These are phyloP conservation scores for Amauroascus verrucosus DNA, from an alignment of 2,329 filamentous ascomycete genomes.

Conservation along the genomic window DNA sequence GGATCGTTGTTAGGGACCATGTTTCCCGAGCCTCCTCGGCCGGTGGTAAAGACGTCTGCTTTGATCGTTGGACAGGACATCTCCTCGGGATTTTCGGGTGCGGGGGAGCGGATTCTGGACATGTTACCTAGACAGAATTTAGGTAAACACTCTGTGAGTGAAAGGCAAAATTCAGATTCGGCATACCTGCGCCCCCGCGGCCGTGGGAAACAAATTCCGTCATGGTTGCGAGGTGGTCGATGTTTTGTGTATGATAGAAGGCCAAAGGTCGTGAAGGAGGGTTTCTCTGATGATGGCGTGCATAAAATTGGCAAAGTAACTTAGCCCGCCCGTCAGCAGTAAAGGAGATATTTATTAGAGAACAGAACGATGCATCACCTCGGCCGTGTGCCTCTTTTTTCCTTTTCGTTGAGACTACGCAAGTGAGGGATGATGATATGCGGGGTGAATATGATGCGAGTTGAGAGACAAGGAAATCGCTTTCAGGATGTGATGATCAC, in stretches of 20 bases:
- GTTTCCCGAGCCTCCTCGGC: conserved; percentile 78
- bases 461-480: too few species aligned
- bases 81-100: conserved; percentile 48
- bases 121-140: conserved; percentile 9
- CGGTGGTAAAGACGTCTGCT: conserved; percentile 73
- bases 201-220: conserved; percentile 10
- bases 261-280: not conserved
- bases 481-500: too few species aligned
- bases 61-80: conserved; percentile 73
- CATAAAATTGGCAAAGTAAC: too few species aligned
- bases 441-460: too few species aligned
- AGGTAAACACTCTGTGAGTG: too few species aligned
- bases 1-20: conserved; percentile 63
- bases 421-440: too few species aligned
- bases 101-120: conserved; percentile 4
- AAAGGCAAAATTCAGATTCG: too few species aligned
- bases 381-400: too few species aligned
- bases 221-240: not conserved
- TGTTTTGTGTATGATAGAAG: not conserved
- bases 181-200: conserved; percentile 10
- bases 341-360: too few species aligned
- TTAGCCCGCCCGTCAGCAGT: too few species aligned
- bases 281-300: not conserved
- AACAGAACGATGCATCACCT: too few species aligned
- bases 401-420: too few species aligned